Percentiles rank a stretch among this genome's conserved stretches.
These are phyloP conservation scores for Cercospora sp. DNA, from an alignment of 2,329 filamentous ascomycete species.

Conservation along the genomic window DNA sequence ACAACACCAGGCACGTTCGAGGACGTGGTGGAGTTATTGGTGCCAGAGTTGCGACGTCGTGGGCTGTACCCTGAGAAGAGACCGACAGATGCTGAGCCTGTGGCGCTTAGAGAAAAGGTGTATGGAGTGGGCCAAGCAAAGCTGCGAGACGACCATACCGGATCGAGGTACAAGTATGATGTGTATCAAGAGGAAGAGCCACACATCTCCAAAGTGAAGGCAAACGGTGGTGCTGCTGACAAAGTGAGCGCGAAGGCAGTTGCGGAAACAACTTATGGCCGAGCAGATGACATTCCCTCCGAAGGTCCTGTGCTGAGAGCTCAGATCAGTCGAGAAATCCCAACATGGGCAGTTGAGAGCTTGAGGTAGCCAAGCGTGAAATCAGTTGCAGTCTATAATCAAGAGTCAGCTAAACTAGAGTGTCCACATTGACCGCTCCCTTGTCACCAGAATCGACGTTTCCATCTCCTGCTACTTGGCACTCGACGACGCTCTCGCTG, in stretches of 20 bases:
- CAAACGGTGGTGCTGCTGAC: neutral
- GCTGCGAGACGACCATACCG: slow-evolving; percentile 60
- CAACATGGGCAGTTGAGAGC: neutral
- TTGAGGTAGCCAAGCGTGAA: neutral
- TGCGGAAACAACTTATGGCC: neutral
- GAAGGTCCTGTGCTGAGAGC: slow-evolving; percentile 5
- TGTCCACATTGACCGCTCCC: neutral
- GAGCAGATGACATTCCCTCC: neutral
- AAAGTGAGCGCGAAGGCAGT: neutral
- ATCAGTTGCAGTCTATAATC: neutral
- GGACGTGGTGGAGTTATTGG: slow-evolving; percentile 52
- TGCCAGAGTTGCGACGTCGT: slow-evolving; percentile 50
- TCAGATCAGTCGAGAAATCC: neutral
- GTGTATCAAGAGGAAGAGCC: slow-evolving; percentile 57
- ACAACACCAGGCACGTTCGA: slow-evolving; percentile 56
- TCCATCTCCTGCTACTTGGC: neutral
- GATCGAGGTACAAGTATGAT: slow-evolving; percentile 62
- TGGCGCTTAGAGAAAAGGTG: slow-evolving; percentile 54
- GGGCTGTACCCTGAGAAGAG: slow-evolving; percentile 32
- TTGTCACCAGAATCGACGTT: neutral
- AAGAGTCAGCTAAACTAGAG: neutral
- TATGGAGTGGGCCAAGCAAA: slow-evolving; percentile 61
- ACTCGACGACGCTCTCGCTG: slow-evolving; percentile 13
- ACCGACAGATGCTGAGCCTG: slow-evolving; percentile 25
- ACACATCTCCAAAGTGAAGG: neutral